phyloP scores from a whole-genome alignment of 2,329 filamentous ascomycete species.

The Aspergillus sergii region DNA sequence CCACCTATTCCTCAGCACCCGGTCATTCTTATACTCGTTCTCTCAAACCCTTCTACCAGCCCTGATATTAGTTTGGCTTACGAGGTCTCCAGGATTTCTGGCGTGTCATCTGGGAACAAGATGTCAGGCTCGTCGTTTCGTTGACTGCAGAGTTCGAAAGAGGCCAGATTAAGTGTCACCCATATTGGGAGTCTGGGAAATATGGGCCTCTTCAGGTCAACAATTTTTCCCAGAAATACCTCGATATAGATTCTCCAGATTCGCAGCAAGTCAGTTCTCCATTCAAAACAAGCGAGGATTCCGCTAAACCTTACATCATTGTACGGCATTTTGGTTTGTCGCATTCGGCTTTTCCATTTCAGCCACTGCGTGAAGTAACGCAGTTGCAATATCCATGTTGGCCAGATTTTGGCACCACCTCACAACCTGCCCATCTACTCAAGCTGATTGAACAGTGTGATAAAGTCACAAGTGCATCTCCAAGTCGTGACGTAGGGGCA shows the following conservation, averaged over 20 bases:
- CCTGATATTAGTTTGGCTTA: constrained; percentile 2
- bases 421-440: constrained; percentile 82
- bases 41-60: not conserved
- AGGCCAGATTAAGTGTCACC: constrained; percentile 90
- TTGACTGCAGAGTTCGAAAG: constrained; percentile 92
- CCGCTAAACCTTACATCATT: constrained; percentile 67
- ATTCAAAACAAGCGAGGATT: constrained; percentile 32
- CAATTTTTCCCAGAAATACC: constrained; percentile 76
- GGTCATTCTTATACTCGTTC: not conserved
- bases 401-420: constrained; percentile 94
- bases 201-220: constrained; percentile 79
- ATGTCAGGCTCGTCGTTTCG: constrained; percentile 93
- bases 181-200: constrained; percentile 81
- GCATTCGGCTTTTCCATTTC: constrained; percentile 76
- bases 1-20: not conserved
- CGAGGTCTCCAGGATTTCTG: constrained; percentile 76
- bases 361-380: constrained; percentile 86
- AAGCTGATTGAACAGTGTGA: constrained; percentile 88
- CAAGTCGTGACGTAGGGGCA: constrained; percentile 58
- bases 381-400: constrained; percentile 95
- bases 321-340: constrained; percentile 85
- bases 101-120: constrained; percentile 96
- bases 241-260: constrained; percentile 68
- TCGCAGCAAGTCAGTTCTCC: constrained; percentile 47
- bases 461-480: constrained; percentile 56